Conservation (phyloP, 139 green algal species). For the Eudorina sp. region DNA sequence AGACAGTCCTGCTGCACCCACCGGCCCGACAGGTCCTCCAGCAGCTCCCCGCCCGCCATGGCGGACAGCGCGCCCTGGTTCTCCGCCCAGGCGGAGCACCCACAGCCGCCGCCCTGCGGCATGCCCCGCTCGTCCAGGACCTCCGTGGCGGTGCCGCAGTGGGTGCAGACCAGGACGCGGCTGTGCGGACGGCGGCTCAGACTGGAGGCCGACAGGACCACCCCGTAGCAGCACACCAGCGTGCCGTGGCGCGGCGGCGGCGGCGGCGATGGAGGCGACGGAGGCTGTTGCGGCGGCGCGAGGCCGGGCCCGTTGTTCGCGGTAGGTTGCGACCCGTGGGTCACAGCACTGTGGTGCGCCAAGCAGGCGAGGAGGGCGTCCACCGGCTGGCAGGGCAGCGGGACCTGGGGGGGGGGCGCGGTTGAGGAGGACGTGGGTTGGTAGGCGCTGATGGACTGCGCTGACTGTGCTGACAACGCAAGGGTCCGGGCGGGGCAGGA, state of each 20-base stretch:
- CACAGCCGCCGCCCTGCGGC: background rate
- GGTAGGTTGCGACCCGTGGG: background rate
- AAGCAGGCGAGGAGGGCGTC: background rate
- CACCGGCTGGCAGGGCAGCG: slow-evolving; percentile 23
- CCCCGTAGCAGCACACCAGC: slow-evolving; percentile 23
- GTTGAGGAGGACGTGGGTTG: background rate
- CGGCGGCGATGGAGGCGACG: too few relatives aligned
- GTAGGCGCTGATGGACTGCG: too few relatives aligned
- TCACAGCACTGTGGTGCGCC: background rate
- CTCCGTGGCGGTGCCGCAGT: background rate
- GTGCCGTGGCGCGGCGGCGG: background rate
- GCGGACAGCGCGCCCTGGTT: background rate
- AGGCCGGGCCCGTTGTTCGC: background rate
- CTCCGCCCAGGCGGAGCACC: background rate
- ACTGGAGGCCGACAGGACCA: background rate
- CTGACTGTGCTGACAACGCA: too few relatives aligned
- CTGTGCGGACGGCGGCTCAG: slow-evolving; percentile 20
- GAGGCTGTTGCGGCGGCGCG: too few relatives aligned
- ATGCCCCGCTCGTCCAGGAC: slow-evolving; percentile 32
- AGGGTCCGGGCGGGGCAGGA: too few relatives aligned
- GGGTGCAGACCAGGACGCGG: slow-evolving; percentile 12
- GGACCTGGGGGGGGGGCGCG: background rate
- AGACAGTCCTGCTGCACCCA: too few relatives aligned
- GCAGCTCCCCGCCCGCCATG: background rate
- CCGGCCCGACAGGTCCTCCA: slow-evolving; percentile 43